phyloP scores from a whole-genome alignment of 2,329 filamentous ascomycete species.

The Ophiostoma australiae region DNA sequence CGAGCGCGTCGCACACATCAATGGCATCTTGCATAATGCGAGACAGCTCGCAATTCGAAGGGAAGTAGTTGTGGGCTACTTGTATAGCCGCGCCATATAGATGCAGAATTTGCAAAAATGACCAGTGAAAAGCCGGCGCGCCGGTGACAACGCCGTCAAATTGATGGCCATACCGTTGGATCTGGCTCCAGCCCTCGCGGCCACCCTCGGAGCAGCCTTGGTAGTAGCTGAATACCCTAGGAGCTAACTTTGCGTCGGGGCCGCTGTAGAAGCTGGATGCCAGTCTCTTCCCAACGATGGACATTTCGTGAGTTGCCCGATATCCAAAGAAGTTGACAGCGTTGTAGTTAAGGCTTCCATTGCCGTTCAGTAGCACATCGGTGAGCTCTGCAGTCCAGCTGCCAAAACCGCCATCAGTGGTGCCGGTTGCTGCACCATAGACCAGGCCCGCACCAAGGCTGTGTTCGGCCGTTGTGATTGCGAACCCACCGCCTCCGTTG shows the following conservation, averaged over 20 bases:
- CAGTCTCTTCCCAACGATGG: neutral
- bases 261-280: neutral
- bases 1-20: neutral
- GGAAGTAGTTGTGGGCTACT: neutral
- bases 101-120: neutral
- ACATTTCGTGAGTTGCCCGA: neutral
- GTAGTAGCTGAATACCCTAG: conserved; percentile 34
- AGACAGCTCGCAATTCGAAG: neutral
- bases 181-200: conserved; percentile 46
- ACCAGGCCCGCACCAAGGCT: neutral
- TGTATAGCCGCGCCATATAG: neutral
- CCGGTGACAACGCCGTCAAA: conserved; percentile 40
- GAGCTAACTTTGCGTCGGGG: neutral
- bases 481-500: conserved; percentile 21
- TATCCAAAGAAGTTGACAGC: neutral
- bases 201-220: conserved; percentile 46
- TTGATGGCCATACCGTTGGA: conserved; percentile 39
- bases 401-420: neutral
- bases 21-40: neutral
- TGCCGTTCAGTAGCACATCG: neutral
- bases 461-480: conserved; percentile 36
- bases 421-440: neutral
- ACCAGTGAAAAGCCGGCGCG: neutral
- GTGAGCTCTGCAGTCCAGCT: neutral
- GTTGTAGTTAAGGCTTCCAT: neutral